Evolutionary conservation across 129 eudicot species (phyloP), one percentile per base, ranked within the genome.

Genomic region (Scalesia atractyloides): DNA sequence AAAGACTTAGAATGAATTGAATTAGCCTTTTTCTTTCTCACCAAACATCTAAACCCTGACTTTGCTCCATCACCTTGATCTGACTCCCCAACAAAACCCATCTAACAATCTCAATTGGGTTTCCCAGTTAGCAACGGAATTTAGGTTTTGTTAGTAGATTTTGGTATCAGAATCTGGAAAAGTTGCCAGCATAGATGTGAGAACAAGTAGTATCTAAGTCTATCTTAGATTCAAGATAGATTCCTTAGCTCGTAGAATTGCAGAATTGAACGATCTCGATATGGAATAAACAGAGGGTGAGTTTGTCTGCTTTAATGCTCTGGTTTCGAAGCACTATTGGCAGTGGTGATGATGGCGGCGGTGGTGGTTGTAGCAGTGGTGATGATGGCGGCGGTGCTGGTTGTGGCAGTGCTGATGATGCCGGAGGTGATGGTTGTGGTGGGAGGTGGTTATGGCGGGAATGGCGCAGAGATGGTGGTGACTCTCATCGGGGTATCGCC

Each of bases 1-100:
- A 88, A 82, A 5, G 88, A 67, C 59, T 86, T 87, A 0, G 87
- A 62, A 73, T 87, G 89, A 66, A 68, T 61, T 0, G 96, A 93
- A 86, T 93, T 97, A 26, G 89, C 98, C 84, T 88, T 85, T 76
- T 92, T 92, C 62, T 96, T 89, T 81, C 98, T 93, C 64, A 89
- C 86, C 70, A 89, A 73, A 74, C 87, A 76, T 60, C 75, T 86
- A 24, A 89, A 82, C 79, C 82, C 86, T 47, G 74, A 68, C 58
- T 72, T 64, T 20, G 68, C 47, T 41, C 72, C 86, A 43, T 64
- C 80, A n/a, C n/a, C n/a, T n/a, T n/a, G n/a, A n/a, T n/a, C n/a
- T 17, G 88, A 63, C 76, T 88, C 86, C 34, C 66, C 60, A n/a
- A 68, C 72, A 77, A 80, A 79, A 66, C 89, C 95, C 97, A 90